phyloP scores from a whole-genome alignment of 1,139 yeast species.

The Sugiyamaella grinbergsii region DNA sequence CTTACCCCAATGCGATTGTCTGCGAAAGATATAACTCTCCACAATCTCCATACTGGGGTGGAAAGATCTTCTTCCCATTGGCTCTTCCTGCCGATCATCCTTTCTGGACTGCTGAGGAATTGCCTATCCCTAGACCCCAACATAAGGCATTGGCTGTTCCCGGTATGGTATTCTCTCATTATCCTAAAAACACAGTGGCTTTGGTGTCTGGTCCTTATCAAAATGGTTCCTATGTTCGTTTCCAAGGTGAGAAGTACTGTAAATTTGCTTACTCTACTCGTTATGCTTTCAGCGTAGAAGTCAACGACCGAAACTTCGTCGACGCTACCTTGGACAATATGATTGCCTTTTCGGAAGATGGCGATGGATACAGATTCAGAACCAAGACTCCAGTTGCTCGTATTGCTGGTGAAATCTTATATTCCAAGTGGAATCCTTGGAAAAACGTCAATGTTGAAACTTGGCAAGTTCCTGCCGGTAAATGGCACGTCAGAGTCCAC shows the following conservation, averaged over 20 bases:
- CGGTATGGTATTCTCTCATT: conserved; percentile 37
- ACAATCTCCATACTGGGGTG: conserved; percentile 42
- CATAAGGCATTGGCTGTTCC: conserved; percentile 26
- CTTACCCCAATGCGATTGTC: conserved; percentile 40
- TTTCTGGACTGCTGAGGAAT: conserved; percentile 31
- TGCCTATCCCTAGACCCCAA: conserved; percentile 20
- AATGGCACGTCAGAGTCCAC: conserved; percentile 38
- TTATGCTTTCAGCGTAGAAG: conserved; percentile 39
- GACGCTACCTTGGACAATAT: conserved; percentile 31
- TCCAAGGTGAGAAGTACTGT: conserved; percentile 39
- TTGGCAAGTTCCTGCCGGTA: conserved; percentile 35
- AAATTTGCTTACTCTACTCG: conserved; percentile 42
- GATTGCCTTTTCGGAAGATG: conserved; percentile 32
- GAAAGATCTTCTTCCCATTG: conserved; percentile 37
- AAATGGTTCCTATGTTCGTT: conserved; percentile 30
- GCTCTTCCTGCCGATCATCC: conserved; percentile 34
- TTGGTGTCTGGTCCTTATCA: conserved; percentile 39
- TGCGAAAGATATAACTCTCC: conserved; percentile 41
- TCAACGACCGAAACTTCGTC: conserved; percentile 25
- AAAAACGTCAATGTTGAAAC: conserved; percentile 35
- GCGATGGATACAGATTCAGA: conserved; percentile 26
- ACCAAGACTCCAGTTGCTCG: conserved; percentile 31
- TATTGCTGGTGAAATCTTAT: conserved; percentile 32
- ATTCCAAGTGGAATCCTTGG: conserved; percentile 37
- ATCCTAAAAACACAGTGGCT: conserved; percentile 35